Evolutionary conservation across 2,329 filamentous ascomycete genomes (phyloP), one percentile per base, ranked within the genome.

Genomic region (Penicillium capsulatum): DNA sequence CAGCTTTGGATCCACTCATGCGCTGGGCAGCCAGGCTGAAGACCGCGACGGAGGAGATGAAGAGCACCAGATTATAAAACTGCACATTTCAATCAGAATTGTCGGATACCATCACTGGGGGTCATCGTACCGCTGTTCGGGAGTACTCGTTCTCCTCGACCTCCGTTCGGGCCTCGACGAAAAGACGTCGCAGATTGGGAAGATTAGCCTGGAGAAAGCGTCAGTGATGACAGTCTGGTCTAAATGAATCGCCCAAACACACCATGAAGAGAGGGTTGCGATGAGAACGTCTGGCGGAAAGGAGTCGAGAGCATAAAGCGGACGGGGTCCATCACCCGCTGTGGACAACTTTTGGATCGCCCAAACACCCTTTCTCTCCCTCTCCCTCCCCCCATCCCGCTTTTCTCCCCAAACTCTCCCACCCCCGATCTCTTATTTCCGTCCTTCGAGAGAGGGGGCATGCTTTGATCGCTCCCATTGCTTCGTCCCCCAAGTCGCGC

Each of bases 31-130:
- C 82, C 44, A 98, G 71, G 63, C 91, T 94, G 71, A 97, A 96
- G 44, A 95, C 81, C 6, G 91, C 89, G 16, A 98, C 86, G 0
- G 92, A 96, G 16, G 90, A 92, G 75, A 98, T 91, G 70, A 97
- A 98, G 2, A 97, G 73, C 1, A 96, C 89, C 0, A 94, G 80
- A 59, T 98, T 97, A 69, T 98, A 98, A 65, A 98, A 98, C 92
- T 66, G 34, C 15, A n/a, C 10, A 11, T 7, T n/a, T 5, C 7
- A 14, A 24, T 58, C 22, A 57, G 44, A 9, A 19, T 14, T 29
- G 5, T 29, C 24, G n/a, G 17, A 3, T 6, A 28, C 5, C 26
- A 28, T 6, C 4, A 14, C 11, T n/a, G n/a, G 26, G 11, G 26
- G 11, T n/a, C 6, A 28, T 68, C 85, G 60, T 71, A 96, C 92